Percentiles rank a stretch among this genome's conserved stretches.
phyloP scores from a whole-genome alignment of 139 green algal species.

The Micractinium sp. region DNA sequence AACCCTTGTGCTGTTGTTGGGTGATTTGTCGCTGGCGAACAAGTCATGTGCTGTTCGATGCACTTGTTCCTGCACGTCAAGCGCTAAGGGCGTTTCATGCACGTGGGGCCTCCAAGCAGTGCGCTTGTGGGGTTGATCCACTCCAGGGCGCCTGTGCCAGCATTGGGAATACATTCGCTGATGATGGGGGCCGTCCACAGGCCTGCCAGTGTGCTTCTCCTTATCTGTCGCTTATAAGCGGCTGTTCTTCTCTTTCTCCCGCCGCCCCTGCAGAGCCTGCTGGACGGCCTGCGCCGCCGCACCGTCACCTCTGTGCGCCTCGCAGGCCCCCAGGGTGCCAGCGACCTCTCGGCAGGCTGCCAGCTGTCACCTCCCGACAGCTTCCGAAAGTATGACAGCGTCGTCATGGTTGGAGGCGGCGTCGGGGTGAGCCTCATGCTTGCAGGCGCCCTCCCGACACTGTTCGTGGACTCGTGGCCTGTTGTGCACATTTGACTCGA shows the following conservation, averaged over 20 bases:
- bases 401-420: conserved; percentile 44
- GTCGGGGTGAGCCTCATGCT: conserved; percentile 27
- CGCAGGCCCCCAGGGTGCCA: background rate
- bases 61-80: no score
- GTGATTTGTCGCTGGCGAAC: background rate
- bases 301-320: background rate
- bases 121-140: no score
- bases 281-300: conserved; percentile 1
- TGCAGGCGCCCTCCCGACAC: background rate
- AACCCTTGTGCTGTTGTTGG: background rate
- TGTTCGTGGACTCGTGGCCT: no score
- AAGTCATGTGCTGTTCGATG: no score
- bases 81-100: no score
- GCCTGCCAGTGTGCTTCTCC: no score
- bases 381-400: conserved; percentile 23
- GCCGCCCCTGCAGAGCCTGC: background rate
- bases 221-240: background rate
- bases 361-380: background rate
- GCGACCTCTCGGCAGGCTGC: background rate
- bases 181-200: no score
- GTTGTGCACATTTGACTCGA: background rate
- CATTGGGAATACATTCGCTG: no score
- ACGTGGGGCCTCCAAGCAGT: no score
- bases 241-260: background rate
- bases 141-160: no score